phyloP scores from a whole-genome alignment of 257 asterid species.

The Plantago major region DNA sequence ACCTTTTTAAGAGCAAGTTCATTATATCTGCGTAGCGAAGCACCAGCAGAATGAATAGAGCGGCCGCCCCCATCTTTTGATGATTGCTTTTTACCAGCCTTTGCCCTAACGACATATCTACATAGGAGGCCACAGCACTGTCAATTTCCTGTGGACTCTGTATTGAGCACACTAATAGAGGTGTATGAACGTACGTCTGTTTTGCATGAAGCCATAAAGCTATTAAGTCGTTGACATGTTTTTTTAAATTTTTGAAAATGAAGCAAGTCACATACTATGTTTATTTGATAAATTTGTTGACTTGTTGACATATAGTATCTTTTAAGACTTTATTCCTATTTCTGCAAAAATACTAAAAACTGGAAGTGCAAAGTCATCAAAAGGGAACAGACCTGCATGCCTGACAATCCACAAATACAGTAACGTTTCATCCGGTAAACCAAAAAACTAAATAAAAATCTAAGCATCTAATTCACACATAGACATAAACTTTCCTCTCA shows the following conservation, averaged over 20 bases:
- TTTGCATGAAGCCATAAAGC: too few species aligned
- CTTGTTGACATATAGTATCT: too few species aligned
- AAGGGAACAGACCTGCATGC: too few species aligned
- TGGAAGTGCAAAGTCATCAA: neutral
- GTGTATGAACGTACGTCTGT: too few species aligned
- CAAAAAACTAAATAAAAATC: neutral
- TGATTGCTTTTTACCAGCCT: conserved; percentile 94
- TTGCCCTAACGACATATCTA: conserved; percentile 96
- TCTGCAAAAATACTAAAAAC: neutral
- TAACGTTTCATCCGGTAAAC: neutral
- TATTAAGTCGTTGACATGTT: too few species aligned
- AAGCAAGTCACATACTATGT: too few species aligned
- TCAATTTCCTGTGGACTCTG: neutral
- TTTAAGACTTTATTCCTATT: neutral
- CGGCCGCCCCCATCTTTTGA: conserved; percentile 85
- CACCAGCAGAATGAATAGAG: conserved; percentile 92
- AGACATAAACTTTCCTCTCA: neutral
- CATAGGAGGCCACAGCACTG: conserved; percentile 21
- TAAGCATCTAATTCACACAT: neutral
- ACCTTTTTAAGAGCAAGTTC: conserved; percentile 93
- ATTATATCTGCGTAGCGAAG: conserved; percentile 92
- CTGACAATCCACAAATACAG: neutral
- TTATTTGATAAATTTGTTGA: too few species aligned
- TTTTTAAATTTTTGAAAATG: too few species aligned
- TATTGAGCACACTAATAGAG: neutral